Base-by-base conservation (phyloP, 257 asterid genomes). In the Catharanthus roseus region DNA sequence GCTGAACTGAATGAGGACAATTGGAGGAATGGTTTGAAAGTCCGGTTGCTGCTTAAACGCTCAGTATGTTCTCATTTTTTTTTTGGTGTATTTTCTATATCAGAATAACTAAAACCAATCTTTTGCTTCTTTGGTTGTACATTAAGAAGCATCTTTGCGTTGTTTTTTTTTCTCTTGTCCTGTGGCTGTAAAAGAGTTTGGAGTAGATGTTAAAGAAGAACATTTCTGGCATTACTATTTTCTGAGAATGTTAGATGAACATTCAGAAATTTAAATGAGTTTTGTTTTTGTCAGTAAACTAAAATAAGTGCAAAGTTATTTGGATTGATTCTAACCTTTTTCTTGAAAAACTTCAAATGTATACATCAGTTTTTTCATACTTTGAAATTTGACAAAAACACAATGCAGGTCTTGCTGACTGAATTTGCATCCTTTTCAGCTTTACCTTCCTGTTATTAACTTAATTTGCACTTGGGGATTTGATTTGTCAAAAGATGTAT, bases 11-110 rank as follows among this genome's bases (percentile, higher is more conserved):
- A 83, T 70, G 96, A 85, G 82, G 88, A 85, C 75, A 85, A 82
- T 66, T 92, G 98, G 98, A 84, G 98, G 85, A 87, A 92, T 72
- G 85, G 92, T 74, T 92, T 92, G 34, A 92, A 88, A 88, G 88
- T 88, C 72, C 92, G 91, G 61, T 73, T 87, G 79, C 83, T 91
- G 82, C 85, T 83, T 56, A 84, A 82, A 82, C 71, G 61, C 77
- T 80, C 81, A 18, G 97, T 89, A 86, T 53, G 89, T 83, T 45
- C n/a, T n/a, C n/a, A 67, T 60, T 55, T 26, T 34, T 55, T 49
- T 75, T 65, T 68, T 45, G 36, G 16, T 21, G 6, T 41, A 29
- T 60, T 34, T 65, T 38, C 36, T 16, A 2, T 24, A 16, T 65
- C 21, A 10, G 6, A 13, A 16, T 18, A 36, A 8, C 44, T 57